phyloP scores from a whole-genome alignment of 805 yeast species.

The Hanseniaspora taiwanica region DNA sequence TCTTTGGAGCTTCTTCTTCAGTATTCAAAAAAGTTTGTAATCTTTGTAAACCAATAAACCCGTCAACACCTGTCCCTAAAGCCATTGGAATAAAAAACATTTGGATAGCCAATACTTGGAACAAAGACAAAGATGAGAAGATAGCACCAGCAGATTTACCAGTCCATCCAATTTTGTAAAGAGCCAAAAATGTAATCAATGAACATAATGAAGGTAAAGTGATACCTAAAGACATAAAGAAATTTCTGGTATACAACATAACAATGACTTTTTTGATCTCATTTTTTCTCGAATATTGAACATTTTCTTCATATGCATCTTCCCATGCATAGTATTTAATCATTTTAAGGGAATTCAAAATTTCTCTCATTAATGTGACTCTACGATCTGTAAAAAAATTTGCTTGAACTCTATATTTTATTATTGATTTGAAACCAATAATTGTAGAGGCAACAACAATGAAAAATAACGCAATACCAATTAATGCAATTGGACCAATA shows the following conservation, averaged over 20 bases:
- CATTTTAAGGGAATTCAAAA: conserved; percentile 46
- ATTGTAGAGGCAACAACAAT: conserved; percentile 36
- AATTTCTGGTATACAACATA: conserved; percentile 37
- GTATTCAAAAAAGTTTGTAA: conserved; percentile 25
- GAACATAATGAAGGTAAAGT: conserved; percentile 41
- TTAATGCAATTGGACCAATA: conserved; percentile 55
- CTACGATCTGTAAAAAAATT: conserved; percentile 51
- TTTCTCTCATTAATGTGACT: conserved; percentile 48
- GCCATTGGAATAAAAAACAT: conserved; percentile 34
- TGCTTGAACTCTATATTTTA: conserved; percentile 40
- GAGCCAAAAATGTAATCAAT: conserved; percentile 34
- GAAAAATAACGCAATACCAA: conserved; percentile 46
- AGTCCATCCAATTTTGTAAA: conserved; percentile 26
- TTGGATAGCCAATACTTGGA: conserved; percentile 39
- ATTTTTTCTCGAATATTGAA: conserved; percentile 36
- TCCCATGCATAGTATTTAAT: conserved; percentile 87
- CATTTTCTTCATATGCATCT: conserved; percentile 45
- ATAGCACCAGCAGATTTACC: conserved; percentile 30
- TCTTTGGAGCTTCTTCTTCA: conserved; percentile 13
- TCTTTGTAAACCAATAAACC: conserved; percentile 26
- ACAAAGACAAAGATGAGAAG: conserved; percentile 50
- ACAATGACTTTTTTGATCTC: conserved; percentile 33
- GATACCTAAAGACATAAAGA: conserved; percentile 37
- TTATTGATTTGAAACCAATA: conserved; percentile 32
- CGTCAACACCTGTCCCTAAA: conserved; percentile 29